Base-by-base conservation (phyloP, 768 basidiomycete species). In the Podaxis mareebaensis region DNA sequence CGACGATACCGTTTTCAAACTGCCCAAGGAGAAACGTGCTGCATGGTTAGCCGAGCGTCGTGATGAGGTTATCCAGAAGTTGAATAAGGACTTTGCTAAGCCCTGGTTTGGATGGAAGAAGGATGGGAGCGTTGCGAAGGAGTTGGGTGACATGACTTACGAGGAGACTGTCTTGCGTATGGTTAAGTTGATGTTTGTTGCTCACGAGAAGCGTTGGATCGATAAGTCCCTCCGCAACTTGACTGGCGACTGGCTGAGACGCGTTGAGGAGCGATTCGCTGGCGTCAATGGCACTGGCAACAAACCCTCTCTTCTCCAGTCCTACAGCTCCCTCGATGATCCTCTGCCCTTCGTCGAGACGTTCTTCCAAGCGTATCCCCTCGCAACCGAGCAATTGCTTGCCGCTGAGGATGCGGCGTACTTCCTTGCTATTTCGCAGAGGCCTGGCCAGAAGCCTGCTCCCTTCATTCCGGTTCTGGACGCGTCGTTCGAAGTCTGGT, bases 51-150 rank as follows among this genome's bases (percentile, higher is more conserved):
- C 80, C 48, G 91, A 95, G 77, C 92, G 88, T 68, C 90, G 89
- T 69, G 88, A 91, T 63, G 95, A 96, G 71, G 85, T 98, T 51
- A 96, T 99, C 70, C 83, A 78, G 51, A 95, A 95, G 73, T 81
- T 99, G 63, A 99, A 99, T 84, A 88, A 83, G 71, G 93, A 99
- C 79, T 99, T 98, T 76, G 85, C 91, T 59, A 99, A 99, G 83
- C 91, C 91, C 0, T 95, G 95, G 95, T 99, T 99, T 72, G 94
- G 92, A 17, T 90, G 89, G 86, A 99, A 97, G 89, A 95, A 95
- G 77, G 92, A 93, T 74, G 95, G 88, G 0, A 82, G 76, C 20
- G 85, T 93, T 66, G 93, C 92, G 40, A 86, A 87, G 61, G 94
- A 96, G 73, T 81, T 99, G 55, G 85, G 89, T 28, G 94, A 97